Base-by-base conservation (phyloP, 257 asterid genomes). In the Mitragyna speciosa region DNA sequence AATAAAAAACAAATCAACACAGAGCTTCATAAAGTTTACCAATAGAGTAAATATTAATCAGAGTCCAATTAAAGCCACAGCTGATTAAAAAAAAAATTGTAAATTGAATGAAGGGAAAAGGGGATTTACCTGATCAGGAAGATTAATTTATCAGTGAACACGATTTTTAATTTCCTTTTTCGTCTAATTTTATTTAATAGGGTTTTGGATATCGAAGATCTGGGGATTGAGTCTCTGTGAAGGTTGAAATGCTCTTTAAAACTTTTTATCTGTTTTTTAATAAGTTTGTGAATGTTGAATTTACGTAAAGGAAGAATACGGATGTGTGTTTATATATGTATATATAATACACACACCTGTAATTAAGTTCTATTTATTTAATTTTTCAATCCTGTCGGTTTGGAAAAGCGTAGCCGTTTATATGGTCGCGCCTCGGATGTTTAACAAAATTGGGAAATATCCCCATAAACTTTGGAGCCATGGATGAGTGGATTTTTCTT, bases 191-290 rank as follows among this genome's bases (percentile, higher is more conserved):
- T 39, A 9, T 10, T 16, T 58, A 19, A 30, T 26, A 59, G 78
- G 70, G 78, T 58, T 75, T 75, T 58, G 43, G 26, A 15, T 26
- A 51, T 64, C n/a, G 26, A 59, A 75, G 70, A 75, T 75, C 78
- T 75, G 70, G 45, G 56, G 39, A 75, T 58, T 15, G 41, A 74
- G 58, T 36, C 51, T 36, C 52, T 43, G 28, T 0, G 26, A 59
- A 39, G 63, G 16, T 41, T 68, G 6, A 36, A 36, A 39, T 70
- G 0, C 11, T 10, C 5, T 45, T 41, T 58, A 0, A 12, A 2
- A 7, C 12, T 33, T 36, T 75, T 3, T 22, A 19, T 8, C 20
- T 31, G 33, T 20, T 54, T 54, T 54, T 54, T 54, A 6, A 19
- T 4, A 19, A 19, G 69, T 49, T 36, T 56, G 6, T 1, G 14